Base-by-base conservation (phyloP, 140 eudicot genomes). In the Flaveria floridana region DNA sequence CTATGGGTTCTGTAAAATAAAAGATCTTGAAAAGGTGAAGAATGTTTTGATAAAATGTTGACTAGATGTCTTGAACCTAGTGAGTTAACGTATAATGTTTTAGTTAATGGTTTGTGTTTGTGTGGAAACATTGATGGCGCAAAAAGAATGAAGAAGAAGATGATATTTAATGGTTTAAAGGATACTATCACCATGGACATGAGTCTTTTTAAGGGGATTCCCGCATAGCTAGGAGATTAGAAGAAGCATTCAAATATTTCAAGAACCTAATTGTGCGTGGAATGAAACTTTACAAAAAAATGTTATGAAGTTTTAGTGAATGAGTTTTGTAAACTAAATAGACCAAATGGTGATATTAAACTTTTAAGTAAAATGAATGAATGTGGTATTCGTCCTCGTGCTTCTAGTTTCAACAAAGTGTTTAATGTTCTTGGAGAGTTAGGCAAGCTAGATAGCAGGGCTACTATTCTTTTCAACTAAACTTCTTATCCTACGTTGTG, bases 401-500 rank as follows among this genome's bases (percentile, higher is more conserved):
- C 74, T 67, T 77, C 78, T 21, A 48, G 84, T 79, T 88, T 79
- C 42, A 88, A 86, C 61, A 80, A 77, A 18, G 84, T 88, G 67
- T n/a, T 84, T 3, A 81, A 81, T 68, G 78, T 79, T 69, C 73
- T 82, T 65, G 57, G 82, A 8, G 82, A 80, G 46, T 48, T 74
- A 15, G 79, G 47, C 28, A 80, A 86, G 46, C 72, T 75, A 2
- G 82, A 86, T 73, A 2, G 34, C 34, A 81, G 78, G 67, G 89
- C 86, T 65, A 16, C 70, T 28, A 47, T 14, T 70, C 59, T 84
- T 72, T 65, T 84, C 69, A 82, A 78, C 51, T 63, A 81, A 39
- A 86, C 65, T 89, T 86, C 79, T 42, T 84, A 50, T 86, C 91
- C 2, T 86, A 84, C 57, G 72, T 62, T 9, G 88, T 89, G 77